phyloP scores from a whole-genome alignment of 2,329 filamentous ascomycete species.

The Cryphonectria carpinicola region DNA sequence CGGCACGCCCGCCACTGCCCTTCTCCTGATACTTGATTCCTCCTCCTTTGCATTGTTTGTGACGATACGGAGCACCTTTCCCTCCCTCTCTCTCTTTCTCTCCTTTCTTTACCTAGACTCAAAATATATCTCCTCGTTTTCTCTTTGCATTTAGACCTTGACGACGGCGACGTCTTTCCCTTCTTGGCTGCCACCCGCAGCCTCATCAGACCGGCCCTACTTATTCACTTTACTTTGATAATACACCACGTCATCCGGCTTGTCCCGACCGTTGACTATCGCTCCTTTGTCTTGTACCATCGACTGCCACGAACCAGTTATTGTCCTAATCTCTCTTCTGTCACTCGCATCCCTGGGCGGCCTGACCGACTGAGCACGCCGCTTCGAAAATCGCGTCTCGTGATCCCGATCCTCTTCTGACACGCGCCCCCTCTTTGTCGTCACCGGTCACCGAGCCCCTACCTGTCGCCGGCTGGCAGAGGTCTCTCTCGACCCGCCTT shows the following conservation, averaged over 20 bases:
- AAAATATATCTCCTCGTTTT: not conserved
- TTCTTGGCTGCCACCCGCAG: conserved; percentile 1
- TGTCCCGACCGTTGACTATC: conserved; percentile 22
- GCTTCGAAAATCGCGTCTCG: conserved; percentile 19
- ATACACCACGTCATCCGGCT: conserved; percentile 25
- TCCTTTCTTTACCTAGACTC: not conserved
- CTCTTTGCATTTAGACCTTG: conserved; percentile 14
- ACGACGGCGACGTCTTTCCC: conserved; percentile 18
- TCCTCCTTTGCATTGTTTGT: conserved; percentile 12
- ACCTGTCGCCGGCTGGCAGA: conserved; percentile 21
- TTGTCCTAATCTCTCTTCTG: conserved; percentile 17
- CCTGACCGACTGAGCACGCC: conserved; percentile 18
- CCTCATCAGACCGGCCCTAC: not conserved
- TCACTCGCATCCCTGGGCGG: conserved; percentile 18
- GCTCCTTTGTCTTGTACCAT: conserved; percentile 24
- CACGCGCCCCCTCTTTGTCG: conserved; percentile 25
- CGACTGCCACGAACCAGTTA: conserved; percentile 16
- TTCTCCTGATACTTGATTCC: conserved; percentile 17
- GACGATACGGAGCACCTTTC: conserved; percentile 3
- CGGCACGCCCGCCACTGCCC: not conserved
- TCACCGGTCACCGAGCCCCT: conserved; percentile 23
- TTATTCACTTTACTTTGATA: conserved; percentile 11
- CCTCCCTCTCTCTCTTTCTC: not conserved
- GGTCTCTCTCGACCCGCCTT: conserved; percentile 23
- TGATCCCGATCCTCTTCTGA: conserved; percentile 19